Base-by-base conservation (phyloP, 139 green algal species). In the Tetratostichococcus sp. region DNA sequence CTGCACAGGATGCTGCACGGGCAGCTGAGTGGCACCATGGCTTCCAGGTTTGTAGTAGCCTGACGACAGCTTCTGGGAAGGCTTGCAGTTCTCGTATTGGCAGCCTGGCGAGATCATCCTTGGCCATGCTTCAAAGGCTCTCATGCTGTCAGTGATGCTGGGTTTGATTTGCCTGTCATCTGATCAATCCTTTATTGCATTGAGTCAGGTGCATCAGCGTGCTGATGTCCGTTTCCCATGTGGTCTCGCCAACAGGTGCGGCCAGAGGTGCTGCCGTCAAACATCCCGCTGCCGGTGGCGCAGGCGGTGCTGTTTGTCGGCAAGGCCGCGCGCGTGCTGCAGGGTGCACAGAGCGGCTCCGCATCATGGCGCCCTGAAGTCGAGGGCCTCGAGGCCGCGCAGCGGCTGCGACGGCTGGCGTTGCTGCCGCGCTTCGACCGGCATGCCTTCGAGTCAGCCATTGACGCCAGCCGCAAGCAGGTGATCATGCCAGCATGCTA, bases 321-420 rank as follows among this genome's bases (percentile, higher is more conserved):
- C 66, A 87, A 92, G 71, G 87, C 93, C 21, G 93, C 96, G 79
- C 84, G 87, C 8, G 83, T 96, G 72, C 88, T 97, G 67, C 76
- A 77, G 25, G 43, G 84, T n/a, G 81, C 86, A 2, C 28, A 57
- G 25, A 69, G 57, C 67, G 57, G 35, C 26, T 23, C 75, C 81
- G 69, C 71, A 84, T 82, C 35, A 62, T 43, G 39, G 28, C 43
- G 35, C 39, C 66, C 28, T 77, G 72, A 33, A 67, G 43, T 50
- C 6, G 33, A 59, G 16, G 67, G 30, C 2, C 69, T 79, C 39
- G 80, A 82, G 42, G 74, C 83, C 50, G 80, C 91, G 77, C 80
- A 78, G 50, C 69, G 70, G 34, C 72, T 94, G 32, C 68, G 73
- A 0, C 19, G 42, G 70, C 83, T 96, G 67, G 80, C 89, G 73